Evolutionary conservation across 2,329 filamentous ascomycete genomes (phyloP).

Genomic region (Paraphaeosphaeria minitans): DNA sequence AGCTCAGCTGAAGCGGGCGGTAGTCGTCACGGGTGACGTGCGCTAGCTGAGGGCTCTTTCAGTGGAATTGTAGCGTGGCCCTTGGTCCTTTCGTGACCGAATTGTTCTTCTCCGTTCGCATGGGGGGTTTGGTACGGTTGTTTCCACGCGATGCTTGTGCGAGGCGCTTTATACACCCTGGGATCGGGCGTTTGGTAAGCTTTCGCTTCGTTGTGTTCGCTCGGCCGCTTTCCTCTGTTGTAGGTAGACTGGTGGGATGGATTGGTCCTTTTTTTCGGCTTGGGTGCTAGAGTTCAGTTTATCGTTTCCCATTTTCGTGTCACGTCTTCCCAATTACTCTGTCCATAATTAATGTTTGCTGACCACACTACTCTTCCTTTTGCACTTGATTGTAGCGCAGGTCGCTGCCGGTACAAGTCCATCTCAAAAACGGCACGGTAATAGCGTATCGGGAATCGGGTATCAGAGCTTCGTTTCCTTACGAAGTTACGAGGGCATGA

Average conservation of each 20-base stretch:
- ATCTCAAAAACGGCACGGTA: neutral
- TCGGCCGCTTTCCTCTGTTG: neutral
- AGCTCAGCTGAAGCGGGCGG: neutral
- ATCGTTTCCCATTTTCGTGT: neutral
- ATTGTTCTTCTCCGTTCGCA: neutral
- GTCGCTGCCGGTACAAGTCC: neutral
- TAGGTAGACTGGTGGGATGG: neutral
- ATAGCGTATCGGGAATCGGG: neutral
- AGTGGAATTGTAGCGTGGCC: neutral
- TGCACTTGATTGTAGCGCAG: neutral
- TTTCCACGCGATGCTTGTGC: neutral
- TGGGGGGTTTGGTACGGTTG: neutral
- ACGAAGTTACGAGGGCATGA: neutral
- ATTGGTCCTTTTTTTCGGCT: neutral
- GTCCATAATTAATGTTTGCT: neutral
- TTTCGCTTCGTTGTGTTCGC: neutral
- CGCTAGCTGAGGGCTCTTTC: constrained; percentile 2
- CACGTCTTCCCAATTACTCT: neutral
- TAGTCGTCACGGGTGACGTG: neutral
- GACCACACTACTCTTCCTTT: neutral
- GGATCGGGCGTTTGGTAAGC: neutral
- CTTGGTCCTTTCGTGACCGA: neutral
- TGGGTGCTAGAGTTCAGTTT: neutral
- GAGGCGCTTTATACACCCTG: neutral
- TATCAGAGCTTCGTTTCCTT: neutral